Conservation (phyloP, 352 stramenopile species). For the Lagenidium giganteum region DNA sequence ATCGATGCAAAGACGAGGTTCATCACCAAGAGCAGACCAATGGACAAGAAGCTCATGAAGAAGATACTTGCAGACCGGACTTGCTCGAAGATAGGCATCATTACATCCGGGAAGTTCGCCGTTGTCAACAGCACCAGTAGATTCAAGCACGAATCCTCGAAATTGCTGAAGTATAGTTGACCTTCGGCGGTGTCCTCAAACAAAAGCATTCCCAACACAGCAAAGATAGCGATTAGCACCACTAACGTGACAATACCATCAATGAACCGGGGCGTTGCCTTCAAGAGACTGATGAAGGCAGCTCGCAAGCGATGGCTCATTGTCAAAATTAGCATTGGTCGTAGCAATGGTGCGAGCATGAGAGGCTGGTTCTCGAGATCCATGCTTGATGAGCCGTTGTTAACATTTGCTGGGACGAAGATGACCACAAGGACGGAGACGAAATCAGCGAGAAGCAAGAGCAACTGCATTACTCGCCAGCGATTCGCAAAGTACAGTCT, state of each 20-base stretch:
- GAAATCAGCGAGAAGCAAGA: constrained; percentile 34
- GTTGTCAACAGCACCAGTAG: constrained; percentile 73
- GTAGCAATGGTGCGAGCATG: constrained; percentile 34
- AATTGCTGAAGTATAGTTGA: constrained; percentile 38
- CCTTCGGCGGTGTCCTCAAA: constrained; percentile 59
- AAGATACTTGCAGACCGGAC: constrained; percentile 41
- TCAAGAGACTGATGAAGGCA: constrained; percentile 42
- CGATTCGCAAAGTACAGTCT: constrained; percentile 51
- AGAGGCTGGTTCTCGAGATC: constrained; percentile 22
- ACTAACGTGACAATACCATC: constrained; percentile 40
- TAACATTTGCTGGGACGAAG: constrained; percentile 15
- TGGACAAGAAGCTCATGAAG: constrained; percentile 65
- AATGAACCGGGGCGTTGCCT: constrained; percentile 29
- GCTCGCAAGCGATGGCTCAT: constrained; percentile 46
- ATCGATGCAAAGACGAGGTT: constrained; percentile 75
- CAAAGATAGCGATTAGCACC: constrained; percentile 49
- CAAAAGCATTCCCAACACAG: constrained; percentile 53
- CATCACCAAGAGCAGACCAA: constrained; percentile 75
- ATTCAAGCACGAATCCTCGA: constrained; percentile 43
- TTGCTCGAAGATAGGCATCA: constrained; percentile 62
- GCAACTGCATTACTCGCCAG: constrained; percentile 44
- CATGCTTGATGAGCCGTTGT: neutral
- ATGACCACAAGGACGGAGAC: constrained; percentile 32
- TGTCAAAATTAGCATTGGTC: constrained; percentile 38
- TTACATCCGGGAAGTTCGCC: constrained; percentile 80